Evolutionary conservation across 257 asterid species (phyloP).

Genomic region (Nicotiana otophora): DNA sequence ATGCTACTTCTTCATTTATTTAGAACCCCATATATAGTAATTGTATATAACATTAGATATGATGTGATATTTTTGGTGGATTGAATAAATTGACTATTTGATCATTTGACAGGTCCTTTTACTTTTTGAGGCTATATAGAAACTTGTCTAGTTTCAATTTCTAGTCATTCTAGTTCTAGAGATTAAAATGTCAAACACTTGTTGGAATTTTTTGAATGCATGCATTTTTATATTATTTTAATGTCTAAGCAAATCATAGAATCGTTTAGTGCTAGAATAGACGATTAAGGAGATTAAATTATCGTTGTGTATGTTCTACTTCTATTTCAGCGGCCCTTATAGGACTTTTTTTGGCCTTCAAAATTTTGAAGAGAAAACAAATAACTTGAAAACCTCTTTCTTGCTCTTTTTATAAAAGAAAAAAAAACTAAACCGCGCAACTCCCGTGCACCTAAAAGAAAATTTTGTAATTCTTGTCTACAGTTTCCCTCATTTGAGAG

Average conservation of each 20-base stretch:
- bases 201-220: neutral
- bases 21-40: neutral
- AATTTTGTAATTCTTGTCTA: neutral
- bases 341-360: neutral
- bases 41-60: neutral
- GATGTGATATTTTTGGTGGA: conserved; percentile 7
- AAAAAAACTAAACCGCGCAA: neutral
- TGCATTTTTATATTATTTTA: neutral
- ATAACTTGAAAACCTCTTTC: too few species aligned
- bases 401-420: too few species aligned
- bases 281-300: neutral
- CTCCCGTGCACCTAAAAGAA: neutral
- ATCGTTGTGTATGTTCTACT: too few species aligned
- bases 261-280: neutral
- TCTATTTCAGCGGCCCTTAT: too few species aligned
- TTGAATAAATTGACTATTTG: neutral
- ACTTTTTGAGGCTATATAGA: too few species aligned
- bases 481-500: too few species aligned
- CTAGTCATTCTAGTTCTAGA: neutral
- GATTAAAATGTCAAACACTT: neutral
- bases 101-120: neutral
- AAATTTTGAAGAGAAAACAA: neutral
- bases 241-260: neutral
- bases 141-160: neutral
- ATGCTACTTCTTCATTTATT: neutral